Evolutionary conservation across 768 basidiomycete genomes (phyloP).

Genomic region (Cubamyces lactineus): DNA sequence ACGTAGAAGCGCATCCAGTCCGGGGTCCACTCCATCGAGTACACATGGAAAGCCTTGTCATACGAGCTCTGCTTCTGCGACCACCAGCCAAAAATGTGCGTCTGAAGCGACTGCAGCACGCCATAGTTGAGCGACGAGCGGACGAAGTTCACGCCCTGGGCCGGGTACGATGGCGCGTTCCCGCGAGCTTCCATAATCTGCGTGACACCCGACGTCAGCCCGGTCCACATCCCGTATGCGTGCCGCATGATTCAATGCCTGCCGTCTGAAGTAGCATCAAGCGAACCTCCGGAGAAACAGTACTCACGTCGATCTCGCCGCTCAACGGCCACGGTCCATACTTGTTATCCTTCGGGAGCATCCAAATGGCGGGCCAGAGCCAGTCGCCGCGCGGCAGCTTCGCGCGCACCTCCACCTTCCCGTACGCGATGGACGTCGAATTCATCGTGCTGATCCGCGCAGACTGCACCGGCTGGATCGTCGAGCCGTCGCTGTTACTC

Average conservation of each 20-base stretch:
- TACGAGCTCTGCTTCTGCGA: constrained; percentile 49
- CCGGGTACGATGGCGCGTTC: constrained; percentile 46
- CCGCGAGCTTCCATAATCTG: constrained; percentile 60
- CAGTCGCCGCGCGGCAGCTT: constrained; percentile 49
- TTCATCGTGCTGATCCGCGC: constrained; percentile 57
- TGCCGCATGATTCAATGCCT: too few species aligned
- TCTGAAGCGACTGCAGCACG: constrained; percentile 46
- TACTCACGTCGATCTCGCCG: constrained; percentile 63
- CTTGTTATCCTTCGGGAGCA: constrained; percentile 48
- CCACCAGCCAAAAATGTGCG: constrained; percentile 48
- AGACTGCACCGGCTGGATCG: constrained; percentile 57
- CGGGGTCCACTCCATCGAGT: constrained; percentile 62
- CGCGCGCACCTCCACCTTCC: constrained; percentile 58
- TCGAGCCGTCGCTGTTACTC: constrained; percentile 35
- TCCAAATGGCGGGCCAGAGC: constrained; percentile 50
- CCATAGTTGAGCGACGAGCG: constrained; percentile 74
- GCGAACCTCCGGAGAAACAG: background rate
- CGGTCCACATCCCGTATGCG: background rate
- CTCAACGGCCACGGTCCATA: constrained; percentile 58
- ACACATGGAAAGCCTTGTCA: constrained; percentile 54
- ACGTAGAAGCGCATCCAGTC: constrained; percentile 57
- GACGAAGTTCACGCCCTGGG: constrained; percentile 50
- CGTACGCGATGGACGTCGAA: constrained; percentile 53
- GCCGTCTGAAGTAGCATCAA: too few species aligned
- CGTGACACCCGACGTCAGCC: background rate